Percentiles rank a stretch among this genome's conserved stretches.
phyloP scores from a whole-genome alignment of 208 protist genomes.

The Leishmania braziliensis region DNA sequence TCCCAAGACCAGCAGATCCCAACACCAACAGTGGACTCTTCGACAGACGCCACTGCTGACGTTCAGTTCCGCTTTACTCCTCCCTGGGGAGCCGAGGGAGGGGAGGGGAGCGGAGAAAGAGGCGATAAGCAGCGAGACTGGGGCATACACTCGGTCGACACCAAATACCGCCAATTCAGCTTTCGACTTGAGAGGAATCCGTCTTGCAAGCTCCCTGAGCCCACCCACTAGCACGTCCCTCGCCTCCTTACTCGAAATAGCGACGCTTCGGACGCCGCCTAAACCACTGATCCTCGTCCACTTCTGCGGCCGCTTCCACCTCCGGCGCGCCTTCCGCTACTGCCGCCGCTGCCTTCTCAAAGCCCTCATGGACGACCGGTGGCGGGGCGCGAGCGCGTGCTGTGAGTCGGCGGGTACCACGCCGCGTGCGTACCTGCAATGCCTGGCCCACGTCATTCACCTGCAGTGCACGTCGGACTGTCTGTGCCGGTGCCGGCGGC shows the following conservation, averaged over 20 bases:
- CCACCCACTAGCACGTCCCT: neutral
- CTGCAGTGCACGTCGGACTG: neutral
- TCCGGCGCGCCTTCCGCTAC: neutral
- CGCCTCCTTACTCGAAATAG: slow-evolving; percentile 31
- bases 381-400: slow-evolving; percentile 16
- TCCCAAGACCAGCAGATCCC: neutral
- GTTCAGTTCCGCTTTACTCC: neutral
- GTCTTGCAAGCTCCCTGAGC: neutral
- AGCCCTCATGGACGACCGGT: neutral
- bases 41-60: neutral
- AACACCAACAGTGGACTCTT: neutral
- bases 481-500: neutral
- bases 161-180: neutral
- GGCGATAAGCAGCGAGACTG: neutral
- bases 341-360: neutral
- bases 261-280: slow-evolving; percentile 46
- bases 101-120: neutral
- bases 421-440: slow-evolving; percentile 21
- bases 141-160: neutral
- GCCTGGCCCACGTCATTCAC: slow-evolving; percentile 8
- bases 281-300: slow-evolving; percentile 41
- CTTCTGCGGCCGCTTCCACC: neutral
- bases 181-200: neutral
- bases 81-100: neutral
- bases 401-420: slow-evolving; percentile 16